Evolutionary conservation across 2,329 filamentous ascomycete species (phyloP), one percentile per base, ranked within the genome.

Genomic region (Stachybotrys echinatus): DNA sequence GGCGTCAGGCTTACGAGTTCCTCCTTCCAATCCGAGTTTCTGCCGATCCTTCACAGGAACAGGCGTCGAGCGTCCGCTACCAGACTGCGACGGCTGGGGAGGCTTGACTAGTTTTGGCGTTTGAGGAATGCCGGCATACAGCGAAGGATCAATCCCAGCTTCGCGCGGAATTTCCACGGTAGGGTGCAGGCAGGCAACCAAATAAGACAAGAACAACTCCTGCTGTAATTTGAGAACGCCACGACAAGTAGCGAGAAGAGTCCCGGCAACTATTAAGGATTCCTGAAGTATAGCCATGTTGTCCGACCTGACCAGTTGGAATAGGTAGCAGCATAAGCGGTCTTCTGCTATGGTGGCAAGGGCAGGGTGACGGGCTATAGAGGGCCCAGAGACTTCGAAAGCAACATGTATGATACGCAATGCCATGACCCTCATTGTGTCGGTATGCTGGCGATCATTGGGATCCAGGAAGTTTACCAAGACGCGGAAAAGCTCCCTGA

Each of bases 361-460:
- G 51, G 88, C 89, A 6, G 92, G 92, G 65, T 99, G 94, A 55
- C 88, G 88, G 45, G 92, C 89, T 63, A 99, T 96, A 7, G 92
- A 95, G 4, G 94, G 92, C 0, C 94, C 94, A 2, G 94, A 91
- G 51, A 99, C 92, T 69, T 99, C 94, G 20, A 99, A 80, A 2
- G 94, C 94, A 42, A 99, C 94, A 66, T 99, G 94, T 49, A 99
- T 94, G 55, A 99, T 97, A 42, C 94, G 84, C 56, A 99, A 73
- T 18, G 94, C 94, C 92, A 99, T 99, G 39, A 99, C 90, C 58
- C 92, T 84, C 87, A 97, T 94, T 1, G 89, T 87, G 64, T 99
- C 94, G 3, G 91, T 95, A 66, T 96, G 89, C 59, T 92, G 89
- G 48, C 84, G 85, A 67, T 97, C 92, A 62, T 96, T 89, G 2